Percentiles rank a stretch among this genome's conserved stretches.
These are phyloP conservation scores for Irpex rosettiformis DNA, from an alignment of 1,284 basidiomycete species.

Conservation along the genomic window DNA sequence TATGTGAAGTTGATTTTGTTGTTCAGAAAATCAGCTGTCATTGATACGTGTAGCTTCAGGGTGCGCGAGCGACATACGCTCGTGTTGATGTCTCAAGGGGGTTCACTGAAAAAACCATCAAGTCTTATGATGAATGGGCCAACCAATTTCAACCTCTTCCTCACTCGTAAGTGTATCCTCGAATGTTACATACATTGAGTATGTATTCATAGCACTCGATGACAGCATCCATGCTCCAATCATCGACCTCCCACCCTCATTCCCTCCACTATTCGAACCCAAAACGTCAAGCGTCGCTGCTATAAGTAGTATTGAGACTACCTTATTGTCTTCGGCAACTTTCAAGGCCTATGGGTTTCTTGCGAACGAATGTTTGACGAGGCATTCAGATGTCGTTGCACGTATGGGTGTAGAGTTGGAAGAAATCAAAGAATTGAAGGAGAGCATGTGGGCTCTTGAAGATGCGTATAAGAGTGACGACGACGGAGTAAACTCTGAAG, in stretches of 20 bases:
- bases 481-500: conserved; percentile 8
- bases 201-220: not conserved
- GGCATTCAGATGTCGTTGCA: conserved; percentile 25
- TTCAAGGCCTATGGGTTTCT: conserved; percentile 27
- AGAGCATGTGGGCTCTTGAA: conserved; percentile 29
- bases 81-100: conserved; percentile 57
- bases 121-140: conserved; percentile 36
- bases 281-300: conserved; percentile 5
- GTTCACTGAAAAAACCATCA: conserved; percentile 36
- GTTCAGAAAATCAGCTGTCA: not conserved
- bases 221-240: conserved; percentile 26
- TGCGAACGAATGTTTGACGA: conserved; percentile 24
- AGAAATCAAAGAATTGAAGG: conserved; percentile 29
- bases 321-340: conserved; percentile 19
- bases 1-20: conserved; percentile 17
- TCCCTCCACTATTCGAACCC: conserved; percentile 25
- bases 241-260: conserved; percentile 28
- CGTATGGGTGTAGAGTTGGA: conserved; percentile 30
- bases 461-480: conserved; percentile 27
- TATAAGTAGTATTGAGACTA: conserved; percentile 26
- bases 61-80: conserved; percentile 26
- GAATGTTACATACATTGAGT: too few relatives aligned
- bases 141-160: conserved; percentile 14
- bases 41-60: conserved; percentile 1
- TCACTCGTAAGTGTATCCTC: conserved; percentile 16